Evolutionary conservation across 176 grass and related monocot species (phyloP), one percentile per base, ranked within the genome.

Genomic region (Bromus sterilis): DNA sequence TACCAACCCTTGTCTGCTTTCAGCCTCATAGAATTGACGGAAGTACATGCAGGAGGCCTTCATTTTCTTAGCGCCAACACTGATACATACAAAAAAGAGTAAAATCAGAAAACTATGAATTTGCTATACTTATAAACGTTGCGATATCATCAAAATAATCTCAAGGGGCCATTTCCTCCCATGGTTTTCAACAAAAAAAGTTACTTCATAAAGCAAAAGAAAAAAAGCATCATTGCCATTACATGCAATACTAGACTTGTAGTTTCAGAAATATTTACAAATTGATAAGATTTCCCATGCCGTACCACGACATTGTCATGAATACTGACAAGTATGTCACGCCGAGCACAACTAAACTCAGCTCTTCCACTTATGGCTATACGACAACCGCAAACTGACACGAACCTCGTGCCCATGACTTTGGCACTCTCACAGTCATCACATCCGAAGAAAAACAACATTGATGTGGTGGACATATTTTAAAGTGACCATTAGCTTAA

Each of bases 61-160:
- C 75, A 97, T 87, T 85, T 85, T 94, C 78, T 84, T 71, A 83
- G 89, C 94, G 6, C 94, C 89, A 83, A 97, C 87, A 81, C 94
- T 97, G 82, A 48, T 85, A 92, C 48, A 70, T 51, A 57, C 9
- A 24, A 62, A 72, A 62, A 74, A 83, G 30, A 60, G 8, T 0
- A 20, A 9, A 5, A 72, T 68, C 34, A 87, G 59, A 24, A 53
- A 11, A 77, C 13, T 37, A 41, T n/a, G 9, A 23, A 33, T 49
- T n/a, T n/a, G n/a, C n/a, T n/a, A 56, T 32, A 20, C 29, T 34
- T 43, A 83, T 66, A 33, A 30, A 33, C 11, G 71, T 34, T 66
- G 64, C 63, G 16, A 5, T 49, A 16, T 49, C 46, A 49, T 4
- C 49, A 28, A 43, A 20, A 16, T 44, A 61, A 6, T 34, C 3